Evolutionary conservation across 345 rosid genomes (phyloP).

Genomic region (Iberis pinnata): DNA sequence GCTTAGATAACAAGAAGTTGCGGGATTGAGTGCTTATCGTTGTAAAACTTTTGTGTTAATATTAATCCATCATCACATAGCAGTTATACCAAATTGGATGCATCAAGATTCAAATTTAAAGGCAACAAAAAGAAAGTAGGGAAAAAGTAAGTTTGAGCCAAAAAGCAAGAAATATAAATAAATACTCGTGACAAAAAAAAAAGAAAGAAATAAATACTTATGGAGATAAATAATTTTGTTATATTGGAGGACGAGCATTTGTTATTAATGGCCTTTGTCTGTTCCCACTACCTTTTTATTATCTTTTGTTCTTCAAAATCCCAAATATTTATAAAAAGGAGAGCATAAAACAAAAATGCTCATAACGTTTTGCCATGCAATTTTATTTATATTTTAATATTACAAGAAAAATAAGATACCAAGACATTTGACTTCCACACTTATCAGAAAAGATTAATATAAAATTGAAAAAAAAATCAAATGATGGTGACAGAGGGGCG

Average conservation of each 20-base stretch:
- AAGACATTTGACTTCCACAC: slow-evolving; percentile 3
- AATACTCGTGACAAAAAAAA: no score
- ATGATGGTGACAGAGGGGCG: no score
- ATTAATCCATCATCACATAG: not conserved
- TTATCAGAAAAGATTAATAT: not conserved
- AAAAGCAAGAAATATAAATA: no score
- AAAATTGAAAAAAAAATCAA: no score
- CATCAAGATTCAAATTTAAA: slow-evolving; percentile 22
- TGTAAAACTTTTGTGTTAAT: no score
- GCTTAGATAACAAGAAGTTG: not conserved
- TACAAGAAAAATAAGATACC: not conserved
- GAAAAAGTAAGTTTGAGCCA: slow-evolving; percentile 23
- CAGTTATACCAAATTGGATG: slow-evolving; percentile 22
- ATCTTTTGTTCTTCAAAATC: slow-evolving; percentile 16
- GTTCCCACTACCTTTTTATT: slow-evolving; percentile 24
- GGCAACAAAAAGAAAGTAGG: slow-evolving; percentile 18
- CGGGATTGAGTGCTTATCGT: no score
- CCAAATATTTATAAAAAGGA: slow-evolving; percentile 19
- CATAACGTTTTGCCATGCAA: slow-evolving; percentile 18
- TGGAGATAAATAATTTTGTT: slow-evolving; percentile 2
- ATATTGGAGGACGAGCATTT: slow-evolving; percentile 12
- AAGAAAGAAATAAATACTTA: slow-evolving; percentile 7
- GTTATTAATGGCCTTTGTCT: slow-evolving; percentile 13
- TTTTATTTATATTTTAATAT: not conserved
- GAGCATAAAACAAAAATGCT: not conserved